Base-by-base conservation (phyloP, 495 filamentous ascomycete species). In the Pseudoneurospora amorphoporcata region DNA sequence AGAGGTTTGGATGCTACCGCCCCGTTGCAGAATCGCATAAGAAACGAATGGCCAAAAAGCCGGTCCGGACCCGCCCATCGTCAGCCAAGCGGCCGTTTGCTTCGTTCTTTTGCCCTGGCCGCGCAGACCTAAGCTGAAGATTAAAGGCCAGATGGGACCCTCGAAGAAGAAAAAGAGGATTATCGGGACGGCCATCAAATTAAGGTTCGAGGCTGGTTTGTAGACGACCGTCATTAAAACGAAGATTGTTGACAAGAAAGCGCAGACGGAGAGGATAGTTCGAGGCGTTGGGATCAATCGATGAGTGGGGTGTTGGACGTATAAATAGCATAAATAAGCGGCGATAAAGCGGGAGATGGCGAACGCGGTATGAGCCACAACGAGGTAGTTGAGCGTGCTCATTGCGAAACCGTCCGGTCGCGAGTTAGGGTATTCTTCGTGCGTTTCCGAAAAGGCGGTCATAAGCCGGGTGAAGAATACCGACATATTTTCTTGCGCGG, bases 31-130 rank as follows among this genome's bases (percentile, higher is more conserved):
- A 39, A 85, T 81, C 0, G 79, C 83, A 68, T 82, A 86, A 42
- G 82, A 85, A 70, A 92, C 87, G 29, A 90, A 89, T 0, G 90
- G 91, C 77, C 92, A 89, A 16, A 90, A 86, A 10, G 86, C 89
- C 7, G 90, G 90, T 17, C 91, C 91, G 8, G 83, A 88, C 37
- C 88, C 87, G 29, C 87, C 87, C 74, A 90, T 88, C 0, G 92
- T 91, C 47, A 93, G 79, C 80, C 85, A 88, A 4, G 88, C 90
- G 2, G 89, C 88, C 12, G 88, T 90, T 19, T 87, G 84, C 80
- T 94, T 94, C 2, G 90, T 92, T 72, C 89, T 86, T 14, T 85
- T 84, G 5, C 91, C 92, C 35, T 93, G 86, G 1, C 91, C 91
- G 65, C 91, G 87, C 39, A 94, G 83, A 3, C 88, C 87, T 3